These are phyloP conservation scores for Talaromyces piceae DNA, from an alignment of 2,329 filamentous ascomycete species.

Conservation along the genomic window DNA sequence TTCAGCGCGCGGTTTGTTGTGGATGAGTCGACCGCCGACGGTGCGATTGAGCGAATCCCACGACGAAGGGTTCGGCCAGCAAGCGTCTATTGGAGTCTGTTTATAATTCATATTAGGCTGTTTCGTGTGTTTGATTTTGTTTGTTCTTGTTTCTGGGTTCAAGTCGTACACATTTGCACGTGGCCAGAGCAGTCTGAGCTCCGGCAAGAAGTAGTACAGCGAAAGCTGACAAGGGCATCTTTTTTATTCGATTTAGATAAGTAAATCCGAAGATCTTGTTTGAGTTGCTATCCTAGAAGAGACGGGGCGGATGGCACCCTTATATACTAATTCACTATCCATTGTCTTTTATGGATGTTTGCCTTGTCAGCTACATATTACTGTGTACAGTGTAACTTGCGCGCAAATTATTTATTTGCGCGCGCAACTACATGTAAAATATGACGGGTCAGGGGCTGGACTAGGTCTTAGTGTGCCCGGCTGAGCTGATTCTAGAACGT, in stretches of 20 bases:
- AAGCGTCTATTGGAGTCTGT: constrained; percentile 9
- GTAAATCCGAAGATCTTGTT: not conserved
- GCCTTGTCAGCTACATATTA: not conserved
- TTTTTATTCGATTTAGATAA: not conserved
- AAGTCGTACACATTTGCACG: constrained; percentile 3
- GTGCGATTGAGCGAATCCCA: constrained; percentile 29
- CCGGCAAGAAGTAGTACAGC: constrained; percentile 1
- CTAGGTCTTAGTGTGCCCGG: too few relatives aligned
- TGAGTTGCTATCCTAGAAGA: not conserved
- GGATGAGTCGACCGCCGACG: constrained; percentile 22
- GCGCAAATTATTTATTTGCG: not conserved
- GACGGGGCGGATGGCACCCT: not conserved
- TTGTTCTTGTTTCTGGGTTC: not conserved
- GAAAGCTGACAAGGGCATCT: not conserved
- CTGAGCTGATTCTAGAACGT: too few relatives aligned
- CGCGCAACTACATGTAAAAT: not conserved
- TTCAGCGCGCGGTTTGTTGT: constrained; percentile 18
- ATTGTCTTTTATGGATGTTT: not conserved
- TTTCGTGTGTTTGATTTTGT: not conserved
- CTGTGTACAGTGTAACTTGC: not conserved
- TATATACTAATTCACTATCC: not conserved
- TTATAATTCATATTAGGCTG: not conserved
- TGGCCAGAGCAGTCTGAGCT: not conserved
- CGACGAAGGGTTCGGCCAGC: constrained; percentile 22
- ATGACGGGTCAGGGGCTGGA: not conserved